Base-by-base conservation (phyloP, 164 flowering plant genomes). In the Brasenia schreberi region DNA sequence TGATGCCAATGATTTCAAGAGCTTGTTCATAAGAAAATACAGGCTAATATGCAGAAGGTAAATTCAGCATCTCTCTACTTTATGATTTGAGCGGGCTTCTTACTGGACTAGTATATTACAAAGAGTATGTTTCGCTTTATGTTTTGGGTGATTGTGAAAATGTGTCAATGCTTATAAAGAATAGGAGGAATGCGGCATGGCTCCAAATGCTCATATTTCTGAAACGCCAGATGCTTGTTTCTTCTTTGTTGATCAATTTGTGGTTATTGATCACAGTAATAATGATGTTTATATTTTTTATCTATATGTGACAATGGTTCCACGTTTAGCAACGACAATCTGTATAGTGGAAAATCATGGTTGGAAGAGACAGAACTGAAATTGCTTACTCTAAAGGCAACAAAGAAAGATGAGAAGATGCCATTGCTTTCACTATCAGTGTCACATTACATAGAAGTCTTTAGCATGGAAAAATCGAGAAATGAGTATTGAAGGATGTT, bases 221-320 rank as follows among this genome's bases (percentile, higher is more conserved):
- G 77, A 67, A 59, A 76, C 83, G 61, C 99, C 99, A 45, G 99
- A 91, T 84, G 99, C 99, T 62, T 91, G 99, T 71, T 83, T 94
- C 80, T 92, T 94, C 92, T 91, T 94, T 76, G 87, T 83, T 5
- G 99, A 94, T 68, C 89, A 88, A 74, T 70, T 92, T 75, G 67
- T 89, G 5, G 97, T 81, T 44, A 76, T 88, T 49, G 99, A 94
- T 81, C 99, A 94, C 79, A 68, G 61, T 7, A 64, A 63, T 56
- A 78, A 76, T 72, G 96, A 91, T 77, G 82, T 91, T 59, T 94
- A 94, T 71, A 66, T 89, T 62, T 89, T 62, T 75, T 83, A 88
- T 14, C 7, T 91, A 70, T 68, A 73, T 86, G 88, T 27, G 49
- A 18, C 39, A 61, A 33, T 66, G 59, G 61, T 59, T 59, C 68